Evolutionary conservation across 2,329 filamentous ascomycete species (phyloP).

Genomic region (Daldinia eschscholtzii): DNA sequence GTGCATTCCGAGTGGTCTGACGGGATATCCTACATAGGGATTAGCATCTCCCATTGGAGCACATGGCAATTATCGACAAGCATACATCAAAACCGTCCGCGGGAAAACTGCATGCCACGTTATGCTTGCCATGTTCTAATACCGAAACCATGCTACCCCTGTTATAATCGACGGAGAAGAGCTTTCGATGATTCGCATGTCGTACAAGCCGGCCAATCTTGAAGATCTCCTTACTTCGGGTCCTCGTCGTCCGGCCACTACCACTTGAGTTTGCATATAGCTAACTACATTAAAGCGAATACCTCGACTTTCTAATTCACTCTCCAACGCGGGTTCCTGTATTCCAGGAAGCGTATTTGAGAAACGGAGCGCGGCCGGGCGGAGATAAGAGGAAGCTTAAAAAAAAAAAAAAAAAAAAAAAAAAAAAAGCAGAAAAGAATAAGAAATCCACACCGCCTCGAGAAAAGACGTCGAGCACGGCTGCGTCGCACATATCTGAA

Average conservation of each 20-base stretch:
- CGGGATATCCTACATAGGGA: slow-evolving; percentile 3
- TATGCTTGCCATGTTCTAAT: not conserved
- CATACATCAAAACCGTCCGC: not conserved
- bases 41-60: slow-evolving; percentile 12
- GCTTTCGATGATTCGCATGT: not conserved
- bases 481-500: slow-evolving; percentile 17
- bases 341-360: not conserved
- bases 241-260: not conserved
- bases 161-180: not conserved
- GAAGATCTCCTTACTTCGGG: not conserved
- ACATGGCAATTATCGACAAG: not conserved
- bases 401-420: not conserved
- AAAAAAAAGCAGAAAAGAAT: not conserved
- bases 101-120: not conserved
- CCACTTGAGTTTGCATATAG: not conserved
- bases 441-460: not conserved
- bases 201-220: not conserved
- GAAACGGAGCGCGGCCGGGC: not conserved
- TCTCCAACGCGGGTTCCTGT: not conserved
- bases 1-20: slow-evolving; percentile 3
- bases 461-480: not conserved
- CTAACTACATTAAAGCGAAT: not conserved
- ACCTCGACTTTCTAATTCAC: not conserved
- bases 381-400: not conserved
- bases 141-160: not conserved